Base-by-base conservation (phyloP, 306 rosid species). In the Acmispon strigosus region DNA sequence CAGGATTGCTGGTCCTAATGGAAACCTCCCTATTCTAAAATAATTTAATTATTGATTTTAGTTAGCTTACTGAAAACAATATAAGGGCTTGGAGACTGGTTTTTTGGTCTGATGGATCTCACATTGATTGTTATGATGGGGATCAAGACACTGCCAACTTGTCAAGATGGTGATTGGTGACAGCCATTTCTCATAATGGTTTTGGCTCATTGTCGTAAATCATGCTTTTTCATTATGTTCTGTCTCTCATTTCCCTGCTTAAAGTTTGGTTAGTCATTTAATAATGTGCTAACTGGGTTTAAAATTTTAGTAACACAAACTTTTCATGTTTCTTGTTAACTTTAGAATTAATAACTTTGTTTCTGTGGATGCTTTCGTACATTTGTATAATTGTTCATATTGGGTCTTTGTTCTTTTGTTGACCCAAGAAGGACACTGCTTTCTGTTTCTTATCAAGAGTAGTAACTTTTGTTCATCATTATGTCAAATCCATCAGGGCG, bases 401-500 rank as follows among this genome's bases (percentile, higher is more conserved):
- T 24, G 10, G 34, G 50, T 34, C 4, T 57, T 50, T 8, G 16
- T 61, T 59, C 44, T 57, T 48, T 17, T 39, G 67, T 67, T 72
- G 16, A 17, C 52, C 19, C 52, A 48, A 61, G 67, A 49, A 56
- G 9, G 6, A 47, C 29, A 24, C 8, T 16, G 51, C 45, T 60
- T 43, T 47, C 19, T 22, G 12, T 55, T 74, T 72, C 69, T 72
- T 62, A 12, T 39, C 20, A 42, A 47, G 22, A 62, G 6, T 15
- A 37, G 29, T 66, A 42, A 49, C 54, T 70, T 42, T 10, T 60
- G 68, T 61, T 41, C 32, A 8, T 60, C 18, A 10, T 47, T 11
- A 11, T 84, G 69, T 66, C 65, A 37, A 63, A 59, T 70, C 52
- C 65, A 52, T 52, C 82, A 95, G 99, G 89, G 44, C 92, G 87